A percentile compares a stretch with the other conserved stretches of the same genome.
Evolutionary conservation across 2,329 filamentous ascomycete genomes (phyloP).

Genomic region (Grosmannia huntii): DNA sequence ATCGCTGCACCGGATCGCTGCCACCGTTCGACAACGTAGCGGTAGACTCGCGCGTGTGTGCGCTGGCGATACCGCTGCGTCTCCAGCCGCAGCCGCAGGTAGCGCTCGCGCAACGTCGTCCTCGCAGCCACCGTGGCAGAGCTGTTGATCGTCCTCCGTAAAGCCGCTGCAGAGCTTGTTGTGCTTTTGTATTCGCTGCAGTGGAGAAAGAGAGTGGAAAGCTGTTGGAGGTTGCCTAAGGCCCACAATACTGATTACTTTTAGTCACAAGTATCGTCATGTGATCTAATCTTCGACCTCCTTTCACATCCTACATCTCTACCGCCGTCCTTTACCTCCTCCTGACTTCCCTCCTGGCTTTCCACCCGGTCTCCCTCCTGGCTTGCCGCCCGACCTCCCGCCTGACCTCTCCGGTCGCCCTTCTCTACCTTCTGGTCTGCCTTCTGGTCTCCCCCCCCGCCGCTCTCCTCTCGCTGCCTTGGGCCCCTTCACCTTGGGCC

Average conservation of each 20-base stretch:
- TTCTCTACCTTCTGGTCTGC: too few species aligned
- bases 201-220: too few species aligned
- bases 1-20: slow-evolving; percentile 24
- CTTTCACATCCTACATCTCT: too few species aligned
- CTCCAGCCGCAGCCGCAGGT: slow-evolving; percentile 62
- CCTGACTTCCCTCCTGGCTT: too few species aligned
- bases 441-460: too few species aligned
- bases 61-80: slow-evolving; percentile 56
- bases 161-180: not conserved
- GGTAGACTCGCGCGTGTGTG: slow-evolving; percentile 66
- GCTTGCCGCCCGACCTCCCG: not conserved
- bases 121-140: too few species aligned
- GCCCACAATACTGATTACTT: too few species aligned
- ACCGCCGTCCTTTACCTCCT: not conserved
- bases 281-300: too few species aligned
- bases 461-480: not conserved
- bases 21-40: slow-evolving; percentile 51
- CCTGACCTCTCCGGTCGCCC: not conserved
- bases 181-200: too few species aligned
- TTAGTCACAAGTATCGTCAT: too few species aligned
- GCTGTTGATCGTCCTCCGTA: not conserved
- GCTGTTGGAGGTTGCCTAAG: too few species aligned
- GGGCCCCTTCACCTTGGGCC: not conserved
- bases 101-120: slow-evolving; percentile 42
- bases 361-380: not conserved